These are phyloP conservation scores for Scheffersomyces cryptocercus DNA, from an alignment of 1,139 yeast species.

Conservation along the genomic window DNA sequence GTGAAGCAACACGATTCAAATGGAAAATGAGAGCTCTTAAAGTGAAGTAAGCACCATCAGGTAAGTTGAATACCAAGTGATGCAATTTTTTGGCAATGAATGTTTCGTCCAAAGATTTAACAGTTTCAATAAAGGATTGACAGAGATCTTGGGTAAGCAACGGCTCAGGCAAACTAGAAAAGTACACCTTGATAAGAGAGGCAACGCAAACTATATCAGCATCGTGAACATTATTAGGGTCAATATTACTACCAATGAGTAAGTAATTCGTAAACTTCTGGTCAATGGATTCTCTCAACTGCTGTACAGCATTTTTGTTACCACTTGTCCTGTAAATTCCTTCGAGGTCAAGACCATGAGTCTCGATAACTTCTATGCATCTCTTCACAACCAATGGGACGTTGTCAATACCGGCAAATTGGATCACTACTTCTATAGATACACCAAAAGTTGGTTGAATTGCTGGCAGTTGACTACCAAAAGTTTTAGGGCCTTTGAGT, in stretches of 20 bases:
- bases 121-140: conserved; percentile 67
- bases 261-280: conserved; percentile 68
- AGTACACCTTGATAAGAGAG: conserved; percentile 67
- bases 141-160: conserved; percentile 59
- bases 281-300: conserved; percentile 72
- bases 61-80: conserved; percentile 81
- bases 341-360: conserved; percentile 78
- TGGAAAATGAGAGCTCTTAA: conserved; percentile 83
- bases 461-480: conserved; percentile 24
- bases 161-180: conserved; percentile 70
- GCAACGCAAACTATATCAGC: conserved; percentile 76
- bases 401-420: conserved; percentile 78
- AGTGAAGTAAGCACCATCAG: conserved; percentile 95
- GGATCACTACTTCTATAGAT: conserved; percentile 72
- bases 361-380: conserved; percentile 84
- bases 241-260: conserved; percentile 44
- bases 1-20: conserved; percentile 68
- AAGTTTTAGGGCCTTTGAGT: conserved; percentile 46
- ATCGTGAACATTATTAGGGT: conserved; percentile 52
- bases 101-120: conserved; percentile 54
- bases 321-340: conserved; percentile 91
- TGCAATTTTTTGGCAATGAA: conserved; percentile 75
- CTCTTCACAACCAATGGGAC: conserved; percentile 90
- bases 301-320: conserved; percentile 70
- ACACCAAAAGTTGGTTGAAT: conserved; percentile 75